Evolutionary conservation across 2,329 filamentous ascomycete species (phyloP).

Genomic region (Verticillium nubilum): DNA sequence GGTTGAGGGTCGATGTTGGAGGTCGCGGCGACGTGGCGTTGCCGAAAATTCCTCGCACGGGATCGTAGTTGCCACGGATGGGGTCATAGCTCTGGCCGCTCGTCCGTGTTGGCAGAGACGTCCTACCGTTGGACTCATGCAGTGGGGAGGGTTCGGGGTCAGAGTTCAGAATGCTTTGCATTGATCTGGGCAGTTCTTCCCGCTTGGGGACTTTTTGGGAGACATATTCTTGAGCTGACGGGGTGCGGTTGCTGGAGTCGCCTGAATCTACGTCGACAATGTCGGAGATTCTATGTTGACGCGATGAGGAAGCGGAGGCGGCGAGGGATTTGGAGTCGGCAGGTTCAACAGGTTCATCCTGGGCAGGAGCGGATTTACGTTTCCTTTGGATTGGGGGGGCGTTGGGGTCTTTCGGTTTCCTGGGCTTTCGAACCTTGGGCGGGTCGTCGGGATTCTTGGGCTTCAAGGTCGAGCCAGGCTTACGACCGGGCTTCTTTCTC

Average conservation of each 20-base stretch:
- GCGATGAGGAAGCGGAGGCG: slow-evolving; percentile 18
- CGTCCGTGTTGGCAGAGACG: slow-evolving; percentile 46
- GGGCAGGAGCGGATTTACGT: slow-evolving; percentile 41
- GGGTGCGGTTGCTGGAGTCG: slow-evolving; percentile 7
- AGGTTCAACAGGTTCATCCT: slow-evolving; percentile 26
- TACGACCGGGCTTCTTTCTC: slow-evolving; percentile 60
- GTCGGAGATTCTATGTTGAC: slow-evolving; percentile 36
- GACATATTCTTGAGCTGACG: slow-evolving; percentile 22
- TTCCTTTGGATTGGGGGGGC: slow-evolving; percentile 49
- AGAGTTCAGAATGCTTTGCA: slow-evolving; percentile 52
- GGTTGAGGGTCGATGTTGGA: slow-evolving; percentile 41
- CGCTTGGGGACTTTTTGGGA: slow-evolving; percentile 45
- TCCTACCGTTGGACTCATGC: slow-evolving; percentile 35
- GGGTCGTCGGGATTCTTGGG: slow-evolving; percentile 35
- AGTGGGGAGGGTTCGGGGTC: slow-evolving; percentile 39
- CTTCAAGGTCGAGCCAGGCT: slow-evolving; percentile 52
- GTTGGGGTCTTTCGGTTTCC: slow-evolving; percentile 56
- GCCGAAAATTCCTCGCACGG: slow-evolving; percentile 41
- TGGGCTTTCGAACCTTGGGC: slow-evolving; percentile 44
- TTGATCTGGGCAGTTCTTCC: slow-evolving; percentile 44
- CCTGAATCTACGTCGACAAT: slow-evolving; percentile 17
- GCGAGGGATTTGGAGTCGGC: slow-evolving; percentile 27
- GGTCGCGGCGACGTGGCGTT: slow-evolving; percentile 43
- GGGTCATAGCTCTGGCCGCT: slow-evolving; percentile 87
- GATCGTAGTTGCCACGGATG: slow-evolving; percentile 70